phyloP scores from a whole-genome alignment of 306 rosid genomes.

The Prunus kanzakura region DNA sequence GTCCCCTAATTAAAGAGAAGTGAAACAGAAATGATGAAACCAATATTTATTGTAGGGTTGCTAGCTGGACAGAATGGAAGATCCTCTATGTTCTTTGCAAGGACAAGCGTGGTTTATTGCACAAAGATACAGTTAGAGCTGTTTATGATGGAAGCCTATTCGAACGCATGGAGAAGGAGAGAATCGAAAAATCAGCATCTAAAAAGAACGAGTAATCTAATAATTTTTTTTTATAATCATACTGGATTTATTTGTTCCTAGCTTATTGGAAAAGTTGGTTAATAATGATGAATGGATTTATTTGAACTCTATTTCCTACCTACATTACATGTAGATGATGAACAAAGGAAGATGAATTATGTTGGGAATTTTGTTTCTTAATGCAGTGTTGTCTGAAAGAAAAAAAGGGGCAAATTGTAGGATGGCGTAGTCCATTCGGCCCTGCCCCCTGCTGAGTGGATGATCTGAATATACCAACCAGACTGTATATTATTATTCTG shows the following conservation, averaged over 20 bases:
- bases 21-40: not conserved
- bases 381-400: constrained; percentile 22
- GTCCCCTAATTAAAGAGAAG: too few species aligned
- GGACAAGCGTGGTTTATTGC: constrained; percentile 65
- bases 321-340: not conserved
- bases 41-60: constrained; percentile 38
- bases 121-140: constrained; percentile 50
- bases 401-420: not conserved
- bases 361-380: not conserved
- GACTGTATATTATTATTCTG: not conserved
- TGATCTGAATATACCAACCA: not conserved
- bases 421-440: not conserved
- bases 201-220: constrained; percentile 36
- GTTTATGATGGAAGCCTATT: constrained; percentile 86
- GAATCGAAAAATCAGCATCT: not conserved
- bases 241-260: not conserved
- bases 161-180: constrained; percentile 49
- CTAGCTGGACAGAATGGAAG: constrained; percentile 59
- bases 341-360: constrained; percentile 1
- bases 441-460: constrained; percentile 6
- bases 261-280: not conserved
- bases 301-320: not conserved
- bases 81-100: constrained; percentile 59
- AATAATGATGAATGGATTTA: not conserved
- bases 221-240: not conserved